phyloP scores from a whole-genome alignment of 352 stramenopile genomes.

The Phytophthora colocasiae region DNA sequence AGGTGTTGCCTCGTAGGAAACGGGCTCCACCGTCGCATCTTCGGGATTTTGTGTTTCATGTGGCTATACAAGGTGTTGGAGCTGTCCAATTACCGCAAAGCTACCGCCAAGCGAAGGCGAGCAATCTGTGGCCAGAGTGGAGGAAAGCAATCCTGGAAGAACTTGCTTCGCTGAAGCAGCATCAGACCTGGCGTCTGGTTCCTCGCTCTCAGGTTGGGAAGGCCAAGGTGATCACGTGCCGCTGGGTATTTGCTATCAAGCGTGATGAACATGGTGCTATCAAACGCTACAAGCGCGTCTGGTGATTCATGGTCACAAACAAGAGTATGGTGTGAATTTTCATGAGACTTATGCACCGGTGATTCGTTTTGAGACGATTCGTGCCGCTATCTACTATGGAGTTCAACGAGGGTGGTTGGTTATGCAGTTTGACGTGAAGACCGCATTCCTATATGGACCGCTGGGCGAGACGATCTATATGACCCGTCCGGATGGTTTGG shows the following conservation, averaged over 20 bases:
- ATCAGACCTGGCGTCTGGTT: constrained; percentile 12
- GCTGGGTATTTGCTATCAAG: constrained; percentile 24
- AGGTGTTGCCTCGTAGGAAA: constrained; percentile 7
- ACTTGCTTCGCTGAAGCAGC: background rate
- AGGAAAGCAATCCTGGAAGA: constrained; percentile 1
- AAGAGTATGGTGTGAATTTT: constrained; percentile 25
- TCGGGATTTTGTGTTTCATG: constrained; percentile 7
- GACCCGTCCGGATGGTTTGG: background rate
- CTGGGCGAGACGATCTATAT: constrained; percentile 17
- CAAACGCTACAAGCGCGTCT: constrained; percentile 25
- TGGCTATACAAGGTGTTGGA: background rate
- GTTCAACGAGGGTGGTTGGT: constrained; percentile 4
- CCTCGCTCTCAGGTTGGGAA: background rate
- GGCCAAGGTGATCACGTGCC: constrained; percentile 14
- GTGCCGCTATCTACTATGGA: constrained; percentile 20
- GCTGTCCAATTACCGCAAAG: constrained; percentile 1
- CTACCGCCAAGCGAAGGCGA: background rate
- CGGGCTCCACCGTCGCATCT: constrained; percentile 7
- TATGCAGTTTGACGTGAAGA: constrained; percentile 24
- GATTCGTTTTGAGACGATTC: constrained; percentile 26
- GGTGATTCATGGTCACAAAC: constrained; percentile 26
- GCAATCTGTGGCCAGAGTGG: background rate
- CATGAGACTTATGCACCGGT: constrained; percentile 24
- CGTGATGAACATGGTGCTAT: constrained; percentile 12
- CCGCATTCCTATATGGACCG: constrained; percentile 11